Evolutionary conservation across 2,329 filamentous ascomycete genomes (phyloP).

Genomic region (Sordariomycetes sp.): DNA sequence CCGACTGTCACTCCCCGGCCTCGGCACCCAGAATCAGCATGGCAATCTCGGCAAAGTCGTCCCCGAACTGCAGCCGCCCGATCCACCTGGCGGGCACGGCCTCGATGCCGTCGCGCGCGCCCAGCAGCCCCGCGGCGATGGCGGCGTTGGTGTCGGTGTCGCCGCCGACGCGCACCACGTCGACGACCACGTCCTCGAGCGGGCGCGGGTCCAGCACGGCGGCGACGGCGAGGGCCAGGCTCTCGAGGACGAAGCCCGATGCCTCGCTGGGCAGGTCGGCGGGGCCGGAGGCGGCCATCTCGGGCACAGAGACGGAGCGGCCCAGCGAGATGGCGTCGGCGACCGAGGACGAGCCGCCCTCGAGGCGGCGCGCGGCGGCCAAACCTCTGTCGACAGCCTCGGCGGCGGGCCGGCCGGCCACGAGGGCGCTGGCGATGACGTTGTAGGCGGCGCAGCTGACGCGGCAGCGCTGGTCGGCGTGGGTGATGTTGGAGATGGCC

Average conservation of each 20-base stretch:
- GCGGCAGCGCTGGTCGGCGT: constrained; percentile 23
- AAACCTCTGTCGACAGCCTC: constrained; percentile 19
- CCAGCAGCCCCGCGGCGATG: constrained; percentile 32
- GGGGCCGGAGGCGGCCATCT: constrained; percentile 21
- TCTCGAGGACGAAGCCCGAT: constrained; percentile 31
- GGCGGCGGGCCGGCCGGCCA: constrained; percentile 12
- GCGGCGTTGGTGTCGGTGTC: constrained; percentile 37
- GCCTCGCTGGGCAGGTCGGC: constrained; percentile 15
- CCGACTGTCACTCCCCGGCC: background rate
- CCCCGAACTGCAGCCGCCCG: constrained; percentile 24
- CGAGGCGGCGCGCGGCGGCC: constrained; percentile 11
- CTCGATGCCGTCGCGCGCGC: constrained; percentile 29
- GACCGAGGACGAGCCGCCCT: constrained; percentile 7
- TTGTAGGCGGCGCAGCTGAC: constrained; percentile 28
- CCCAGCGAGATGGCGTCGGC: constrained; percentile 17
- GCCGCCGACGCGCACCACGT: constrained; percentile 30
- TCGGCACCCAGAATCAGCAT: constrained; percentile 1
- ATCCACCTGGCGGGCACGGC: constrained; percentile 30
- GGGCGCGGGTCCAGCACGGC: constrained; percentile 27
- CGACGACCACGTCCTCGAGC: constrained; percentile 31
- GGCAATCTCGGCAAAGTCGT: constrained; percentile 20
- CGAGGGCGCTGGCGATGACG: constrained; percentile 20
- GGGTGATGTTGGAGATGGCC: constrained; percentile 26
- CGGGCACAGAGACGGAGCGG: constrained; percentile 12
- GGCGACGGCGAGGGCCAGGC: constrained; percentile 26